Base-by-base conservation (phyloP, 164 flowering plant species). In the Magnolia officinalis region DNA sequence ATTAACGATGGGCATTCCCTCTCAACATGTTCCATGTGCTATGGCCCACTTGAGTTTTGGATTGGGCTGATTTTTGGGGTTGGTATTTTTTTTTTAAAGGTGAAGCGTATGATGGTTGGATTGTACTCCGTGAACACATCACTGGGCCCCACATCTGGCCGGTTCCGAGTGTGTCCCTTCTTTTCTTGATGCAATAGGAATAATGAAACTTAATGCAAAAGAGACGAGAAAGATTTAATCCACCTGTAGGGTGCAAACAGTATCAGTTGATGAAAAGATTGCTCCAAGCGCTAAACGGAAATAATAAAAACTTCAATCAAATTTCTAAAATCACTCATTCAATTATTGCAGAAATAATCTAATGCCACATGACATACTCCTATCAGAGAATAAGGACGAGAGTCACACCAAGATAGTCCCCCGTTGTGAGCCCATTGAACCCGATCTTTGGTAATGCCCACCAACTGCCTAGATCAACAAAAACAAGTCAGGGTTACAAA, bases 171-270 rank as follows among this genome's bases (percentile, higher is more conserved):
- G 45, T 37, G 45, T 37, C 45, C 45, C 6, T 37, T 5, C 45
- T 37, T 37, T 37, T 37, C 6, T 0, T 37, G 45, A 37, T 37
- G 45, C 45, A 37, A 37, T 4, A 37, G 45, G 45, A 37, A 37
- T 37, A 37, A 37, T 37, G 45, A 37, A 37, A 37, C 45, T 37
- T 37, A 4, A 37, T 37, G 45, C 45, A 3, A 37, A 55, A 55
- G 61, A 55, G 18, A 9, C 16, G 0, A 55, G 10, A 2, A 24
- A 45, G 70, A 50, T 65, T 45, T 45, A 58, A 77, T 84, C 67
- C 76, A 94, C 99, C 96, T 94, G 99, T 72, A 96, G 87, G 4
- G 98, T 92, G 72, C 97, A 96, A 59, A 96, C 96, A 4, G 99
- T 92, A 77, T 96, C 98, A 1, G 99, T 92, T 51, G 99, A 88